Conservation (phyloP, 2,329 filamentous ascomycete genomes). For the Thielaviopsis populi region DNA sequence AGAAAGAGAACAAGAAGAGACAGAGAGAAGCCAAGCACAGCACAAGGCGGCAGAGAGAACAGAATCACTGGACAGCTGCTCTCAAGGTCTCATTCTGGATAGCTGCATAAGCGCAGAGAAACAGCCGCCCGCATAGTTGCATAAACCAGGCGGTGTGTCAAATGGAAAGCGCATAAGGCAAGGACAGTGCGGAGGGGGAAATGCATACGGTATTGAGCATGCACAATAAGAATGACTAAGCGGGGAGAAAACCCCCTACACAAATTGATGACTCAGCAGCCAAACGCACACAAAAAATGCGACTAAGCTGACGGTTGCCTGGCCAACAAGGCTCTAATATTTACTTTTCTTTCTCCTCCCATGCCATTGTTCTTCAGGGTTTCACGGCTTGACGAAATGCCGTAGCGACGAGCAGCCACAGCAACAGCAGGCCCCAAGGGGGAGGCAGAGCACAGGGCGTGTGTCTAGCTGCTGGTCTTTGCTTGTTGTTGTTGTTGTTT, state of each 20-base stretch:
- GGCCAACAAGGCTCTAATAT: not conserved
- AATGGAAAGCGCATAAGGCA: not conserved
- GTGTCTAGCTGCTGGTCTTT: not conserved
- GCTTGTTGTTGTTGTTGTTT: not conserved
- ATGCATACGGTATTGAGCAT: too few relatives aligned
- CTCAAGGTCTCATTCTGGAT: not conserved
- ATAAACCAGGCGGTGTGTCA: not conserved
- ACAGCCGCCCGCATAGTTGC: not conserved
- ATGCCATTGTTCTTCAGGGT: not conserved
- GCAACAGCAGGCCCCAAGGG: not conserved
- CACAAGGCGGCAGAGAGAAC: not conserved
- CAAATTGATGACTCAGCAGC: not conserved
- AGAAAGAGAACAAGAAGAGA: too few relatives aligned
- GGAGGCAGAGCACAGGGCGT: not conserved
- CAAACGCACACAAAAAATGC: too few relatives aligned
- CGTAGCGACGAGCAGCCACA: not conserved
- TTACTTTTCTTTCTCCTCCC: not conserved
- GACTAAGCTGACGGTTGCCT: conserved; percentile 2
- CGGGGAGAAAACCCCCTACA: too few relatives aligned
- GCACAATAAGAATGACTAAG: too few relatives aligned
- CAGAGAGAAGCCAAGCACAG: not conserved
- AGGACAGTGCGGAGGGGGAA: not conserved
- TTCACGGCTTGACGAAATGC: not conserved
- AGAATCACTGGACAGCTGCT: not conserved
- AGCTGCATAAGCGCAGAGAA: not conserved